Evolutionary conservation across 2,329 filamentous ascomycete species (phyloP).

Genomic region (Daldinia eschscholtzii): DNA sequence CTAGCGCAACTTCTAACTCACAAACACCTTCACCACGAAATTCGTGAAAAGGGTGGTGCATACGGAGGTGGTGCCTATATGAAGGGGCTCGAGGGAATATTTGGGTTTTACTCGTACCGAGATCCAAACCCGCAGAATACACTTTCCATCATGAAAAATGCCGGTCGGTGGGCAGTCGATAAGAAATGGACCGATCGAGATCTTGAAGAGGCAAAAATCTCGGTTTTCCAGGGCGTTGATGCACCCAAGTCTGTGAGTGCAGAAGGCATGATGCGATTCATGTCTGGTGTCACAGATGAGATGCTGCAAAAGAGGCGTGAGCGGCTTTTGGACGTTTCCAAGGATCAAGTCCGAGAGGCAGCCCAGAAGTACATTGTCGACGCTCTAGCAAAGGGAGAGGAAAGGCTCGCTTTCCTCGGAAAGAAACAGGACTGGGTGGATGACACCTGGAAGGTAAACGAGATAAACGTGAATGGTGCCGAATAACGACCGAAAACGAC

Average conservation of each 20-base stretch:
- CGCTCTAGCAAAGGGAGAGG: conserved; percentile 68
- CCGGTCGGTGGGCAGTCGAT: conserved; percentile 85
- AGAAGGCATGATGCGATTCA: conserved; percentile 88
- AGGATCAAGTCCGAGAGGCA: conserved; percentile 81
- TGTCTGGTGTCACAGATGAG: conserved; percentile 85
- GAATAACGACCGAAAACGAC: conserved; percentile 36
- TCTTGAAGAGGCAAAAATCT: conserved; percentile 95
- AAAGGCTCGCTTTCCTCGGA: conserved; percentile 80
- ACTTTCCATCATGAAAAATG: conserved; percentile 83
- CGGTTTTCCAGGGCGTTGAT: conserved; percentile 91
- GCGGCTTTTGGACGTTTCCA: conserved; percentile 86
- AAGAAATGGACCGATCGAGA: conserved; percentile 85
- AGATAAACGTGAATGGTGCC: conserved; percentile 74
- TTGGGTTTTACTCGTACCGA: conserved; percentile 96
- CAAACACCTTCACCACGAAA: conserved; percentile 96
- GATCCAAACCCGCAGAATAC: conserved; percentile 95
- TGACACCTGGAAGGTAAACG: conserved; percentile 77
- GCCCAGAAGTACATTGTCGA: conserved; percentile 87
- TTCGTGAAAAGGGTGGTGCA: conserved; percentile 95
- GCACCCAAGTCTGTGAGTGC: conserved; percentile 88
- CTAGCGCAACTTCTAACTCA: conserved; percentile 93
- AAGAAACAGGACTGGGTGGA: conserved; percentile 86
- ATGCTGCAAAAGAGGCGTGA: conserved; percentile 90
- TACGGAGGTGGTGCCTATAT: conserved; percentile 94
- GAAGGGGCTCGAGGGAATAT: conserved; percentile 82